Evolutionary conservation across 306 rosid species (phyloP).

Genomic region (peach (Prunus persica)): Prunus_persica_NCBIv2 NC_034010.1:26992001-26992500

Average conservation of each 20-base stretch:
- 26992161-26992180: conserved; percentile 54
- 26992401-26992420: not conserved
- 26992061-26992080: conserved; percentile 13
- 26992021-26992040: not conserved
- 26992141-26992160: conserved; percentile 28
- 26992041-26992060: conserved; percentile 18
- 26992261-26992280: conserved; percentile 66
- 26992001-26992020: not conserved
- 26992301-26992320: conserved; percentile 9
- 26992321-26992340: conserved; percentile 5
- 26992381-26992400: not conserved
- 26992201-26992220: conserved; percentile 65
- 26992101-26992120: conserved; percentile 17
- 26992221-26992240: conserved; percentile 96
- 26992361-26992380: not conserved
- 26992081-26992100: conserved; percentile 49
- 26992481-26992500: conserved; percentile 29
- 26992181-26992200: conserved; percentile 58
- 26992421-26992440: not conserved
- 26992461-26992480: not conserved
- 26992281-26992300: conserved; percentile 36
- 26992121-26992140: too few relatives aligned
- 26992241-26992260: conserved; percentile 93
- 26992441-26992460: not conserved
- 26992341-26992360: not conserved